Base-by-base conservation (phyloP, 2,329 filamentous ascomycete species). In the Phoma sp. region DNA sequence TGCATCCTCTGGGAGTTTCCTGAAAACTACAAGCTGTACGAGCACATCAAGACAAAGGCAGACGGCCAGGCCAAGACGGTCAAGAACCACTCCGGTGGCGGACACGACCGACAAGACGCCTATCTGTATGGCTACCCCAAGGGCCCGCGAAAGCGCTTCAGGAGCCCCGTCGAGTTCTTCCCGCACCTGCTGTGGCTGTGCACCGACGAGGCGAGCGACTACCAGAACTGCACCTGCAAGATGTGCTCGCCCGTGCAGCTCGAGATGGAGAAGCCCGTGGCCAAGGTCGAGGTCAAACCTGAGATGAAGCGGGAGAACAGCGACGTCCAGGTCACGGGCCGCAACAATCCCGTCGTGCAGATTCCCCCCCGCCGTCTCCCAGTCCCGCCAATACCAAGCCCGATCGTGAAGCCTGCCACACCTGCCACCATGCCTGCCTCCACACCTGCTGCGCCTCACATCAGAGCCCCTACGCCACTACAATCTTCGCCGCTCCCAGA, bases 81-180 rank as follows among this genome's bases (percentile, higher is more conserved):
- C 68, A 78, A 81, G 70, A 81, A 77, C 46, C 77, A 81, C 66
- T 80, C 77, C 6, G 78, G 76, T 32, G 81, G 80, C 31, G 79
- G 77, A 10, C 81, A 81, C 57, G 82, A 84, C 64, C 74, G 84
- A 50, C 82, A 84, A 62, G 84, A 87, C 65, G 82, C 82, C 29
- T 86, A 86, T 60, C 76, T 87, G 6, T 86, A 86, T 66, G 84
- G 84, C 19, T 83, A 86, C 64, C 84, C 84, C 2, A 73, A 78
- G 40, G 84, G 84, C 15, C 77, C 81, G 17, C 82, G 80, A 68
- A 85, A 85, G 71, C 78, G 83, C 43, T 87, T 81, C 66, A 73
- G 84, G 50, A 86, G 83, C 63, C 83, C 84, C 0, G 79, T 78
- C 46, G 84, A 86, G 58, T 86, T 86, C 74, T 84, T 85, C 57